phyloP scores from a whole-genome alignment of 352 stramenopile genomes.

The Globisporangium okanoganense region DNA sequence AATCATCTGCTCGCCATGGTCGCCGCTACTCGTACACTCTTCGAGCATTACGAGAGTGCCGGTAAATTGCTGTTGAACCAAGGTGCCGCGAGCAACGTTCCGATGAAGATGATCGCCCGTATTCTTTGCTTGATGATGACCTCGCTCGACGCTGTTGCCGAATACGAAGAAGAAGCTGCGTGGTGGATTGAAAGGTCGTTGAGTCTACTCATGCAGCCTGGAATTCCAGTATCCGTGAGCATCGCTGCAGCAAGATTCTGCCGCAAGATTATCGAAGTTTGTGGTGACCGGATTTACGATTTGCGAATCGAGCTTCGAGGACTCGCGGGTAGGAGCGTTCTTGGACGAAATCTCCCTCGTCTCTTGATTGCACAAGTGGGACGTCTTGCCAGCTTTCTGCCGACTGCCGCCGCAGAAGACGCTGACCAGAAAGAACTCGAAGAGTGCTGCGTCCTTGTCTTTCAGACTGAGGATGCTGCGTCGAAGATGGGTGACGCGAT shows the following conservation, averaged over 20 bases:
- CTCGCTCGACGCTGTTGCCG: conserved; percentile 3
- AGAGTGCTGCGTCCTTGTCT: conserved; percentile 44
- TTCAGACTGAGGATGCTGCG: conserved; percentile 36
- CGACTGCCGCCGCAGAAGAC: neutral
- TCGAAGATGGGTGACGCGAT: conserved; percentile 46
- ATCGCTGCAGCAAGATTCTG: conserved; percentile 11
- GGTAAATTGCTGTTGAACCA: neutral
- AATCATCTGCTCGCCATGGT: neutral
- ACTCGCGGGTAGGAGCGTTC: conserved; percentile 1
- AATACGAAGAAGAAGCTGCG: conserved; percentile 3
- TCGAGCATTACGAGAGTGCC: conserved; percentile 3
- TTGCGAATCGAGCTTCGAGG: conserved; percentile 2
- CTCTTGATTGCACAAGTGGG: conserved; percentile 34
- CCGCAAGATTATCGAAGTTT: conserved; percentile 9
- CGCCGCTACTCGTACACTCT: conserved; percentile 7
- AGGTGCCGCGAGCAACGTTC: neutral
- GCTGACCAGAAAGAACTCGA: neutral
- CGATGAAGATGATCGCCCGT: conserved; percentile 5
- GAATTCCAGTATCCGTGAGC: conserved; percentile 3
- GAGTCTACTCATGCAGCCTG: conserved; percentile 4
- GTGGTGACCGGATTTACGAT: conserved; percentile 16
- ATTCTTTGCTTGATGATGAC: conserved; percentile 13
- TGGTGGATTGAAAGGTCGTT: conserved; percentile 15
- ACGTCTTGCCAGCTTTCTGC: conserved; percentile 15
- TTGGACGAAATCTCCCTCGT: conserved; percentile 26